A percentile compares a stretch with the other conserved stretches of the same genome.
These are phyloP conservation scores for Aspergillus sclerotioniger DNA, from an alignment of 495 filamentous ascomycete species.

Conservation along the genomic window DNA sequence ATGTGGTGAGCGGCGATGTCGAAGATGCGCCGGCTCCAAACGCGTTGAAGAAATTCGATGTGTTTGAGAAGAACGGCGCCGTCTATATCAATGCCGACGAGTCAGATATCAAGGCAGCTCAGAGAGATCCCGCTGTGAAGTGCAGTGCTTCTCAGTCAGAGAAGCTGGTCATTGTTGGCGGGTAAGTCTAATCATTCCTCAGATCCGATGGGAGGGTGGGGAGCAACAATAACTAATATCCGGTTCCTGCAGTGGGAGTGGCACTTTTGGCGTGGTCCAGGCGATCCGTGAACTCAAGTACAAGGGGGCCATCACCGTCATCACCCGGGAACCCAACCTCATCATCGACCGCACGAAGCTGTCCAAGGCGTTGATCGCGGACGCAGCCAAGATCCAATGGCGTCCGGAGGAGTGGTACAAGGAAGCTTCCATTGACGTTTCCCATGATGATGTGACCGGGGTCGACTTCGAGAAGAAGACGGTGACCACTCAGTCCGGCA, in stretches of 20 bases:
- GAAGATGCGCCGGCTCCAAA: constrained; percentile 92
- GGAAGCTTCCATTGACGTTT: constrained; percentile 65
- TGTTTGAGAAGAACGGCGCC: constrained; percentile 72
- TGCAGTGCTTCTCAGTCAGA: constrained; percentile 63
- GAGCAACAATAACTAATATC: neutral
- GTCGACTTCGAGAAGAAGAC: constrained; percentile 75
- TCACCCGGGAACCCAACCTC: constrained; percentile 78
- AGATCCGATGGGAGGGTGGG: neutral
- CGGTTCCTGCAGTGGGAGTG: constrained; percentile 59
- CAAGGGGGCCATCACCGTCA: constrained; percentile 75
- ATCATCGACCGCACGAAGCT: constrained; percentile 95
- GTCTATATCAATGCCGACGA: constrained; percentile 85
- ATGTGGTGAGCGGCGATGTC: constrained; percentile 82
- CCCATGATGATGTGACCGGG: constrained; percentile 70
- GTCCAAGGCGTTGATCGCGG: constrained; percentile 89
- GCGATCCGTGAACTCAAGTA: constrained; percentile 78
- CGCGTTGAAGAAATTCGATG: constrained; percentile 72
- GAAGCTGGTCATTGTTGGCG: constrained; percentile 83
- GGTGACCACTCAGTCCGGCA: constrained; percentile 69
- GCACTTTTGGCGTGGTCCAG: constrained; percentile 75
- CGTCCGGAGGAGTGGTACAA: constrained; percentile 75
- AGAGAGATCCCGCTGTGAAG: constrained; percentile 69
- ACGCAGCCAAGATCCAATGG: constrained; percentile 72
- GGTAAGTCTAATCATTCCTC: constrained; percentile 41
- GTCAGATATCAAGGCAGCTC: constrained; percentile 70